Percentiles rank a stretch among this genome's conserved stretches.
Conservation (phyloP, 1,284 basidiomycete species). For the Microbotryomycetes sp. region DNA sequence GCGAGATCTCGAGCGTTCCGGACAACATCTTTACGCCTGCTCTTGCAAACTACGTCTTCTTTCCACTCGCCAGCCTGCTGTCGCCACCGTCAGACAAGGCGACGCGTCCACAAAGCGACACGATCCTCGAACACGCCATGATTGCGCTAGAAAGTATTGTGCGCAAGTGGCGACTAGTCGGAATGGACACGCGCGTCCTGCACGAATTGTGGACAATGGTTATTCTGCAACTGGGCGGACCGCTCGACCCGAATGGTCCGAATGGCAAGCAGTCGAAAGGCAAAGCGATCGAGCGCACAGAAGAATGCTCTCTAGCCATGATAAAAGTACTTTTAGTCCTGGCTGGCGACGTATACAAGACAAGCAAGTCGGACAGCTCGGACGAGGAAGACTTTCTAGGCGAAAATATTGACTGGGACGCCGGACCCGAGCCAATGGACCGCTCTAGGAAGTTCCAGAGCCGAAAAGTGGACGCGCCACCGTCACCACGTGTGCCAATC, state of each 20-base stretch:
- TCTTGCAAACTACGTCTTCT: constrained; percentile 76
- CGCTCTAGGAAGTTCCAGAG: constrained; percentile 39
- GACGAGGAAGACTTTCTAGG: constrained; percentile 43
- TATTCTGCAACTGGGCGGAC: constrained; percentile 50
- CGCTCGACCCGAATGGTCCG: constrained; percentile 46
- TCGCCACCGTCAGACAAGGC: constrained; percentile 56
- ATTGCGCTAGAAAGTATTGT: constrained; percentile 55
- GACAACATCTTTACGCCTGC: constrained; percentile 48
- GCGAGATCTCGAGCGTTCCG: constrained; percentile 47
- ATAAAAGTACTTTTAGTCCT: constrained; percentile 43
- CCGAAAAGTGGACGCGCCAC: background rate
- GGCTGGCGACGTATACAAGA: constrained; percentile 47
- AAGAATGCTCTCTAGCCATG: constrained; percentile 57
- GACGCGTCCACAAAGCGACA: constrained; percentile 67
- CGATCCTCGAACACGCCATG: constrained; percentile 66
- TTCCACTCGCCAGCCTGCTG: constrained; percentile 73
- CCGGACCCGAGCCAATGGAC: no score
- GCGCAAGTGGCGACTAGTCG: constrained; percentile 64
- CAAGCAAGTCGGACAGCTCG: constrained; percentile 38
- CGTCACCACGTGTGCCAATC: constrained; percentile 48
- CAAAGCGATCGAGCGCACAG: constrained; percentile 51
- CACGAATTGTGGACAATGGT: constrained; percentile 76
- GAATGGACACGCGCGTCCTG: constrained; percentile 52
- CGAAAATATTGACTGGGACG: constrained; percentile 49
- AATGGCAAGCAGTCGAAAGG: constrained; percentile 47